Conservation (phyloP, 345 rosid genomes). For the Pelargonium nanum region DNA sequence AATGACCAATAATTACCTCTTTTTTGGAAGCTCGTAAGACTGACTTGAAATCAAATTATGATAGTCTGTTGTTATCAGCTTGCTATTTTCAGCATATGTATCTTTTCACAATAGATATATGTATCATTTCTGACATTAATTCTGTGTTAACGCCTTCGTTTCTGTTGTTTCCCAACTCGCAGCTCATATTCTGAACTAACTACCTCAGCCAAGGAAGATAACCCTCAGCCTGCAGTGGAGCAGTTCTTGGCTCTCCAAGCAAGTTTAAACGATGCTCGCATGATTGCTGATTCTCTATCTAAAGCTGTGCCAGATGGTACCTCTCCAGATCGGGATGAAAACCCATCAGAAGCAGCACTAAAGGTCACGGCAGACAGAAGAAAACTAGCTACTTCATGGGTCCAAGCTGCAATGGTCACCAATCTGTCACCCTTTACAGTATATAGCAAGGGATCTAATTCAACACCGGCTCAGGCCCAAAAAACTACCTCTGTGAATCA, state of each 20-base stretch:
- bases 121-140: too few relatives aligned
- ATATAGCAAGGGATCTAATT: conserved; percentile 37
- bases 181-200: conserved; percentile 66
- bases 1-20: too few relatives aligned
- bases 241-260: conserved; percentile 72
- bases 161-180: conserved; percentile 16
- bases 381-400: conserved; percentile 71
- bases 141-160: too few relatives aligned
- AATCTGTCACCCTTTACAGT: conserved; percentile 69
- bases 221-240: conserved; percentile 82
- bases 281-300: conserved; percentile 50
- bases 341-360: conserved; percentile 56
- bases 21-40: too few relatives aligned
- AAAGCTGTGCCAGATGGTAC: conserved; percentile 33
- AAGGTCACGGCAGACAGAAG: conserved; percentile 50
- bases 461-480: conserved; percentile 25
- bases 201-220: conserved; percentile 70
- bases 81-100: too few relatives aligned
- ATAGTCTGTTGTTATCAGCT: too few relatives aligned
- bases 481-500: conserved; percentile 27
- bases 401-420: conserved; percentile 81
- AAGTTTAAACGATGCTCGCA: conserved; percentile 41
- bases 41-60: too few relatives aligned
- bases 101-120: too few relatives aligned
- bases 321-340: conserved; percentile 46